These are phyloP conservation scores for Closterium sp. DNA, from an alignment of 139 green algal genomes.

Conservation along the genomic window DNA sequence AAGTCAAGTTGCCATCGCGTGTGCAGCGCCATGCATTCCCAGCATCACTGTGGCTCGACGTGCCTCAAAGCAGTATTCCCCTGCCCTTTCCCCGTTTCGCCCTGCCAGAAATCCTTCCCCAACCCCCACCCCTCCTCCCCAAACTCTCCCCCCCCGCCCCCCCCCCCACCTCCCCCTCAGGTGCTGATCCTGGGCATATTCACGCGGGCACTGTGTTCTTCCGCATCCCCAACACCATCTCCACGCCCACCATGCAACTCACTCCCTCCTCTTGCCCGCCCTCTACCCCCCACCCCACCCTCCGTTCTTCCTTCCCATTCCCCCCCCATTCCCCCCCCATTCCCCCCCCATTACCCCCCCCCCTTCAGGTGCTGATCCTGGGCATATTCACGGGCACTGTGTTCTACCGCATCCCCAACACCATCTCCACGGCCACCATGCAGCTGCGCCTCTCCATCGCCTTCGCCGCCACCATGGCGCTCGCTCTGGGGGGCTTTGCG, in stretches of 20 bases:
- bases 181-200: constrained; percentile 37
- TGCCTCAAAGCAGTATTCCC: no score
- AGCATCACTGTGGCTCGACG: no score
- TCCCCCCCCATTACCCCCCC: neutral
- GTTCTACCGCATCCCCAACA: constrained; percentile 22
- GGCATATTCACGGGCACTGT: constrained; percentile 45
- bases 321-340: neutral
- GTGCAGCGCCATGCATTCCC: no score
- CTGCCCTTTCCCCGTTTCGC: no score
- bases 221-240: neutral
- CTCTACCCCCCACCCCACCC: neutral
- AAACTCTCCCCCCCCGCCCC: neutral
- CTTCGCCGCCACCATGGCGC: constrained; percentile 21
- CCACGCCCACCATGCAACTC: neutral
- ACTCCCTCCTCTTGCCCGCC: neutral
- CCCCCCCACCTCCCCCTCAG: neutral
- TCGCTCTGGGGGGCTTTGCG: constrained; percentile 33
- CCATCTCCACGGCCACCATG: neutral
- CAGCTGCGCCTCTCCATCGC: constrained; percentile 24
- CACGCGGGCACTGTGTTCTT: constrained; percentile 43
- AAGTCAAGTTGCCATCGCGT: no score
- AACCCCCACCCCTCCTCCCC: neutral
- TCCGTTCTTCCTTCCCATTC: neutral
- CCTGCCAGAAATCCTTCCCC: neutral
- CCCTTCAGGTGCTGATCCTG: constrained; percentile 33